Evolutionary conservation across 345 rosid genomes (phyloP).

Genomic region (Brassica juncea): DNA sequence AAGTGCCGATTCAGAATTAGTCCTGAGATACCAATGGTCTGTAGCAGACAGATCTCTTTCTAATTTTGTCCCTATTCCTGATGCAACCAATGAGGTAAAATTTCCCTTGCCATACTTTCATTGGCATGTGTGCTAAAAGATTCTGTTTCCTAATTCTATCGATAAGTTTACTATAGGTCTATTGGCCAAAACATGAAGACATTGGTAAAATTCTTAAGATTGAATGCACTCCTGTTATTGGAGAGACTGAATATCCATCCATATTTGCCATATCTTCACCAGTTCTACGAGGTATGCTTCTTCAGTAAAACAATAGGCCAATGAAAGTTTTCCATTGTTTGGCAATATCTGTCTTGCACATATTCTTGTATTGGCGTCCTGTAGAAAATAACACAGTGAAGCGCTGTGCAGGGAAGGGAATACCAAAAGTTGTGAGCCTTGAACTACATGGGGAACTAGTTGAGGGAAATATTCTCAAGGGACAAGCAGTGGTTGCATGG

Average conservation of each 20-base stretch:
- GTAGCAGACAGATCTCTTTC: constrained; percentile 75
- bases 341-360: neutral
- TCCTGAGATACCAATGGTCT: constrained; percentile 82
- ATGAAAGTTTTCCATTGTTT: constrained; percentile 6
- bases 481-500: constrained; percentile 89
- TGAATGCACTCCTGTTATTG: constrained; percentile 70
- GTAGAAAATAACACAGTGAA: constrained; percentile 13
- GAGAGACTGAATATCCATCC: constrained; percentile 70
- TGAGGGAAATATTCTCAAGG: constrained; percentile 75
- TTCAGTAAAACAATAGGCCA: constrained; percentile 9
- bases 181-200: constrained; percentile 90
- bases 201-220: constrained; percentile 76
- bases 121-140: constrained; percentile 12
- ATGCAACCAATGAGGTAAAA: constrained; percentile 76
- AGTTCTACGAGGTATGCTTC: constrained; percentile 68
- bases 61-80: constrained; percentile 66
- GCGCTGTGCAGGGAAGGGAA: constrained; percentile 67
- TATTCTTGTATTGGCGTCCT: constrained; percentile 6
- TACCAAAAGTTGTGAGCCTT: constrained; percentile 88
- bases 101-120: constrained; percentile 22
- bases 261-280: constrained; percentile 82
- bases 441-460: constrained; percentile 84
- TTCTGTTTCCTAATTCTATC: constrained; percentile 11
- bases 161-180: constrained; percentile 50
- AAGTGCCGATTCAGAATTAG: constrained; percentile 55